Evolutionary conservation across 352 stramenopile genomes (phyloP), one percentile per base, ranked within the genome.

Genomic region (Phytophthora parvispora): DNA sequence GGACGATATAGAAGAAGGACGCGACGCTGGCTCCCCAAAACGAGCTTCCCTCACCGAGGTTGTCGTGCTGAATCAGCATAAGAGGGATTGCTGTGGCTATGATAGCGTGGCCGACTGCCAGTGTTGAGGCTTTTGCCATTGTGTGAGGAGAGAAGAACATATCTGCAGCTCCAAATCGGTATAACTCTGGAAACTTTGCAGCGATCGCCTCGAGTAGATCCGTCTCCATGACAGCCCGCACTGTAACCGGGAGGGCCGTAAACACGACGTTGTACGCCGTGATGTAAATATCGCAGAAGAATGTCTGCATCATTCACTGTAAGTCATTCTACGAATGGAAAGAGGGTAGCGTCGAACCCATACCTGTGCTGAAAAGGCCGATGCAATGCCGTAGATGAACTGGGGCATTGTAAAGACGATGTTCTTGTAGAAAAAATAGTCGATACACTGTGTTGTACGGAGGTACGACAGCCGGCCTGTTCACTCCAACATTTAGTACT

Each of bases 341-440:
- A 2, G 50, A 7, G 22, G 32, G 13, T 16, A 5, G n/a, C n/a
- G 10, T 49, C 18, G 6, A 16, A 24, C 27, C 18, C 64, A 2
- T 74, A 95, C 85, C 83, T 91, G 86, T 15, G 74, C 88, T 42
- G 79, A 99, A 63, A 98, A 98, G 15, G 90, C 84, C 12, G 92
- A 98, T 57, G 86, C 77, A 16, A 95, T 70, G 32, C 90, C 82
- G 65, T 89, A 98, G 50, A 96, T 88, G 67, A 98, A 98, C 62
- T 98, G 89, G 4, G 84, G 82, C 7, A 98, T 55, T 8, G 92
- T 97, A 57, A 98, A 94, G 4, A 97, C 85, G 52, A 99, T 92
- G 79, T 99, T 99, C 82, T 99, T 99, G 92, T 99, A 99, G 77
- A 99, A 99, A 58, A 99, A 99, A 66, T 99, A 99, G 42, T 99